These are phyloP conservation scores for Xylaria bambusicola DNA, from an alignment of 495 filamentous ascomycete genomes.

Conservation along the genomic window DNA sequence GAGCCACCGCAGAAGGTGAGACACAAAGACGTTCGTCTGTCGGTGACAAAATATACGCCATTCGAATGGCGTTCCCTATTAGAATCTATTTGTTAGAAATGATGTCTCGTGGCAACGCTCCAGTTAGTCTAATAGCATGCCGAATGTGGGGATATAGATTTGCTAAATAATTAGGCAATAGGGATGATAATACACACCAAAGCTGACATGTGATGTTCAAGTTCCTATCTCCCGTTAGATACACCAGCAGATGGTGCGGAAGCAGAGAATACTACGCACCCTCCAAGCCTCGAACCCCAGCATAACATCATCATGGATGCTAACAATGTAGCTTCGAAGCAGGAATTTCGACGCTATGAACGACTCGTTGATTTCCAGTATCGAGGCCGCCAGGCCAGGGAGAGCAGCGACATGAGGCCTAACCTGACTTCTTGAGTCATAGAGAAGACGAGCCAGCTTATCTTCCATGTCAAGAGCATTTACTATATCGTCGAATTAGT, in stretches of 20 bases:
- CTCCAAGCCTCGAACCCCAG: neutral
- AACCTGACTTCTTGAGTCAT: neutral
- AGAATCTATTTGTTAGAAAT: too few relatives aligned
- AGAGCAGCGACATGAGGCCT: neutral
- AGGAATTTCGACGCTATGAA: neutral
- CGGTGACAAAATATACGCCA: neutral
- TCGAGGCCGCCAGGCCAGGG: neutral
- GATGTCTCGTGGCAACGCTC: too few relatives aligned
- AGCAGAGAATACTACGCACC: neutral
- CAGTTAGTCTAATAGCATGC: too few relatives aligned
- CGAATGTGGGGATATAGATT: too few relatives aligned
- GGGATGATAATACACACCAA: neutral
- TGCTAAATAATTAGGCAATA: too few relatives aligned
- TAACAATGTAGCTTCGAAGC: neutral
- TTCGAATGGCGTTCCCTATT: neutral
- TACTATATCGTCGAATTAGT: neutral
- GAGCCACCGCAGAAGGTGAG: neutral
- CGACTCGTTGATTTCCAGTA: neutral
- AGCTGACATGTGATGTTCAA: neutral
- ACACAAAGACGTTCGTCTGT: neutral
- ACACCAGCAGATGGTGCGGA: neutral
- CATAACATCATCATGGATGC: neutral
- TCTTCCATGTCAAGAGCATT: neutral
- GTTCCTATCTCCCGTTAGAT: neutral
- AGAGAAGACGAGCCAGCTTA: neutral